A percentile compares a stretch with the other conserved stretches of the same genome.
Evolutionary conservation across 2,329 filamentous ascomycete species (phyloP).

Genomic region (Tricladium varicosporioides): DNA sequence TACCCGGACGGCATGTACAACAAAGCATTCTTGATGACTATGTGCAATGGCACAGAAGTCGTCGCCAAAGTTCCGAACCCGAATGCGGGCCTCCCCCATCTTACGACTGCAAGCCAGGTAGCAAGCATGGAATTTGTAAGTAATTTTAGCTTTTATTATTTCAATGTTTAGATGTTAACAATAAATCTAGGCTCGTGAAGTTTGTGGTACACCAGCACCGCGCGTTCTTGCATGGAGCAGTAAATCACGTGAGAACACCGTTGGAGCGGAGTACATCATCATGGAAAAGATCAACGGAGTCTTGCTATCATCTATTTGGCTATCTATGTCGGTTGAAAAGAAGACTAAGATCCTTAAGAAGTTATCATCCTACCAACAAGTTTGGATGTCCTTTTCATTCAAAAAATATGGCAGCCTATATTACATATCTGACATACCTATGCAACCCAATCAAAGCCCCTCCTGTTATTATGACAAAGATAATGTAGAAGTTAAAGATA

Average conservation of each 20-base stretch:
- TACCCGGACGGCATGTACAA: constrained; percentile 37
- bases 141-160: no score
- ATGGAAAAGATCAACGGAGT: constrained; percentile 36
- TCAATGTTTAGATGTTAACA: no score
- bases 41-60: constrained; percentile 25
- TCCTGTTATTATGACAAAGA: not conserved
- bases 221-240: constrained; percentile 3
- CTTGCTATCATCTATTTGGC: constrained; percentile 23
- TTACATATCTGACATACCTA: not conserved
- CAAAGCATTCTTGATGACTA: constrained; percentile 35
- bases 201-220: constrained; percentile 1
- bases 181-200: constrained; percentile 6
- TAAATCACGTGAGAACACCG: constrained; percentile 25
- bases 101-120: constrained; percentile 20
- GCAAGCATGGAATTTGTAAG: constrained; percentile 22
- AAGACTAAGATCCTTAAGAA: constrained; percentile 34
- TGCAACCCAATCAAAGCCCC: not conserved
- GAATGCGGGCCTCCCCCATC: constrained; percentile 16
- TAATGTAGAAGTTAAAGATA: not conserved
- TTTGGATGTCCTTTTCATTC: constrained; percentile 35
- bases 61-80: constrained; percentile 22
- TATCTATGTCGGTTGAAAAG: constrained; percentile 23
- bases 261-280: constrained; percentile 39
- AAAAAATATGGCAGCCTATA: constrained; percentile 16
- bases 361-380: constrained; percentile 34